These are phyloP conservation scores for Verticillium isaacii DNA, from an alignment of 2,329 filamentous ascomycete genomes.

Conservation along the genomic window DNA sequence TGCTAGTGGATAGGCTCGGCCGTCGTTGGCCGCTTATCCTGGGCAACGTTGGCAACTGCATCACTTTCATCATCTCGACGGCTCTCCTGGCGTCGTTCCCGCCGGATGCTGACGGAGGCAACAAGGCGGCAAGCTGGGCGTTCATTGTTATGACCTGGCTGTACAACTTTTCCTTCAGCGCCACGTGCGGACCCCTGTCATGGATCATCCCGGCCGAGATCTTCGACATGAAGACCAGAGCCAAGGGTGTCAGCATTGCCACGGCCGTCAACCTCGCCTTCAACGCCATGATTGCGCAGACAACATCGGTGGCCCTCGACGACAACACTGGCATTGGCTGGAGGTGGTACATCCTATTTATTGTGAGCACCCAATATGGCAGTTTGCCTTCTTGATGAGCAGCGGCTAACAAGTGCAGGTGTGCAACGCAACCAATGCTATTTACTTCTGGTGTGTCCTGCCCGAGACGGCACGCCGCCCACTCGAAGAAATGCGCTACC, in stretches of 20 bases:
- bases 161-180: conserved; percentile 74
- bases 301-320: conserved; percentile 52
- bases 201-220: conserved; percentile 65
- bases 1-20: conserved; percentile 65
- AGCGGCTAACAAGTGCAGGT: conserved; percentile 22
- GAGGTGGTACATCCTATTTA: conserved; percentile 42
- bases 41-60: conserved; percentile 66
- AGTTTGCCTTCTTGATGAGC: neutral
- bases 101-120: conserved; percentile 37
- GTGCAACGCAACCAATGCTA: conserved; percentile 52
- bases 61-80: conserved; percentile 68
- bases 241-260: conserved; percentile 70
- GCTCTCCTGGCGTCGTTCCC: conserved; percentile 52
- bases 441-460: conserved; percentile 58
- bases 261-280: conserved; percentile 71
- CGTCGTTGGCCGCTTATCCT: conserved; percentile 67
- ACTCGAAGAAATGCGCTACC: conserved; percentile 64
- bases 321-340: conserved; percentile 36
- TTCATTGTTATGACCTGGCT: conserved; percentile 73
- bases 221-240: conserved; percentile 71
- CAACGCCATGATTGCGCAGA: conserved; percentile 71
- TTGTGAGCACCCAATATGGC: conserved; percentile 18
- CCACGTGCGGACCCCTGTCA: conserved; percentile 62
- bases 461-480: conserved; percentile 62
- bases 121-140: conserved; percentile 55